phyloP scores from a whole-genome alignment of 2,329 filamentous ascomycete genomes.

The Trichoderma koningiopsis region DNA sequence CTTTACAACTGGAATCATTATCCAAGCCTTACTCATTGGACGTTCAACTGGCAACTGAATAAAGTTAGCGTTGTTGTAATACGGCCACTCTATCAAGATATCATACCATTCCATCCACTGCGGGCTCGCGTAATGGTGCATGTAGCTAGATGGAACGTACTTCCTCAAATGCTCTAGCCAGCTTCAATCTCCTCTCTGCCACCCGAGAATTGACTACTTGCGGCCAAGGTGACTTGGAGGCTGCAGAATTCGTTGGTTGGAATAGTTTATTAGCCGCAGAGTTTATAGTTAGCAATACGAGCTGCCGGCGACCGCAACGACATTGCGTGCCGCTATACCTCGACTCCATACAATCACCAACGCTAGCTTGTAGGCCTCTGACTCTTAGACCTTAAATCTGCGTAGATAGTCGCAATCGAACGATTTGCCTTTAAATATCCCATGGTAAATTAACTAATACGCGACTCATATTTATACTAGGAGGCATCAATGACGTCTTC shows the following conservation, averaged over 20 bases:
- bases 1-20: neutral
- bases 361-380: neutral
- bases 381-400: neutral
- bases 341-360: neutral
- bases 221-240: neutral
- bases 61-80: neutral
- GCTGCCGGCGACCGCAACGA: neutral
- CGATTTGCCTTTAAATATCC: neutral
- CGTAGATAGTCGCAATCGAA: neutral
- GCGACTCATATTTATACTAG: neutral
- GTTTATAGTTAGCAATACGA: neutral
- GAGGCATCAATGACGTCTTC: neutral
- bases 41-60: neutral
- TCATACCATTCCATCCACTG: neutral
- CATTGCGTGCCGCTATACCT: neutral
- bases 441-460: neutral
- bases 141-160: neutral
- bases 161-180: neutral
- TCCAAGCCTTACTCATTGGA: neutral
- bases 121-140: neutral
- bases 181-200: neutral
- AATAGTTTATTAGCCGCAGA: neutral
- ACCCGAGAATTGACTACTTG: neutral
- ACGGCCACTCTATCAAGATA: neutral
- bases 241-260: neutral